These are phyloP conservation scores for Podospora appendiculata DNA, from an alignment of 495 filamentous ascomycete species.

Conservation along the genomic window DNA sequence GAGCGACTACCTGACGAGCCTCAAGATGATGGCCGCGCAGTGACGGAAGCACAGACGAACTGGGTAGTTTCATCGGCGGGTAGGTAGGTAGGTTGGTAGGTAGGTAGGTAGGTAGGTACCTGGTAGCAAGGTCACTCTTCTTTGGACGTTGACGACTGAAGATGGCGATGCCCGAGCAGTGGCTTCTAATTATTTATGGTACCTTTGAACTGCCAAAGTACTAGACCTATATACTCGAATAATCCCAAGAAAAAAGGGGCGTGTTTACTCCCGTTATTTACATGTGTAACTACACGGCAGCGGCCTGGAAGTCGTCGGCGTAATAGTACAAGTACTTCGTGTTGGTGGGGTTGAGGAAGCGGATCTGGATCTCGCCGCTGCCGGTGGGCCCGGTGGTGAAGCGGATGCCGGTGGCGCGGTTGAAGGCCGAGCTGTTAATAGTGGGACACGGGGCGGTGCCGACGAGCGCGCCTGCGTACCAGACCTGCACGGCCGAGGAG, in stretches of 20 bases:
- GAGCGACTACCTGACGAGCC: conserved; percentile 25
- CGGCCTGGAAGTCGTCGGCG: conserved; percentile 17
- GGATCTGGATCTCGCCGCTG: conserved; percentile 9
- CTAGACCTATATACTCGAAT: no score
- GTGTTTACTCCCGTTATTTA: no score
- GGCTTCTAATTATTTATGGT: no score
- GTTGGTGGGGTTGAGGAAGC: conserved; percentile 6
- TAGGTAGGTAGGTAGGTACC: no score
- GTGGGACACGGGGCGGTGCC: not conserved
- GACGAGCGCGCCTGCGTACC: conserved; percentile 1
- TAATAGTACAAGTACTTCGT: conserved; percentile 12
- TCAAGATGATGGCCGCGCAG: conserved; percentile 24
- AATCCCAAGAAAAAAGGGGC: no score
- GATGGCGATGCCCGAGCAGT: no score
- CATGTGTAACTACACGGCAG: not conserved
- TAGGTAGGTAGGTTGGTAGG: no score
- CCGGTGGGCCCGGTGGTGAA: conserved; percentile 12
- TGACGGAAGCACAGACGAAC: no score
- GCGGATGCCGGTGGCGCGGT: conserved; percentile 3
- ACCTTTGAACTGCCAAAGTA: no score
- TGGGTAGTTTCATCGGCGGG: no score
- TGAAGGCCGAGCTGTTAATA: conserved; percentile 2
- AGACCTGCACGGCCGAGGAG: conserved; percentile 2
- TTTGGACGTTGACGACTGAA: no score
- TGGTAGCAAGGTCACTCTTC: no score